Evolutionary conservation across 164 flowering plant species (phyloP), one percentile per base, ranked within the genome.

Genomic region (Chimonanthus praecox): DNA sequence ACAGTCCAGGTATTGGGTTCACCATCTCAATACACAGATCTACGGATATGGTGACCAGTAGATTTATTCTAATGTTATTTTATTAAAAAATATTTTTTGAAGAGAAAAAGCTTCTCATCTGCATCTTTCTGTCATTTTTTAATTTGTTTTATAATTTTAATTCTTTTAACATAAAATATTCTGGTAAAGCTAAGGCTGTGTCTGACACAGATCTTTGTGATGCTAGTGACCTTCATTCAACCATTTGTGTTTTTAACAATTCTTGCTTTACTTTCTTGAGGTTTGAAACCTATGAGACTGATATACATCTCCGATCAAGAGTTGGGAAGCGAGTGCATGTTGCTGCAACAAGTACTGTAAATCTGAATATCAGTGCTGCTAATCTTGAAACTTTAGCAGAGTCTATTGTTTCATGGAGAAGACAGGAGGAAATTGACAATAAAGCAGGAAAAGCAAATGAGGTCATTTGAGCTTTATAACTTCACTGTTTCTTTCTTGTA

Each of bases 361-460:
- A 94, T 82, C 74, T 96, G 50, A 96, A 96, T 75, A 71, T 92
- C 72, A 94, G 90, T 82, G 96, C 98, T 70, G 92, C 98, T 46
- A 94, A 84, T 81, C 85, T 96, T 60, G 94, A 90, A 64, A 87
- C 90, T 67, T 85, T 90, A 62, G 79, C 84, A 49, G 92, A 87
- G 77, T 76, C 89, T 68, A 71, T 88, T 60, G 78, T 82, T 78
- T 96, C 98, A 45, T 96, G 99, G 99, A 86, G 90, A 84, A 89
- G 84, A 73, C 95, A 86, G 78, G 81, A 81, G 43, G 97, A 90
- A 74, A 80, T 94, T 51, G 97, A 92, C 76, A 78, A 87, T 76
- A 92, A 87, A 83, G 84, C 94, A 66, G 73, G 75, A 51, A 88
- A 84, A 74, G 73, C 80, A 47, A 80, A 82, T 78, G 87, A 89